phyloP scores from a whole-genome alignment of 164 flowering plant genomes.

The Magnolia officinalis region DNA sequence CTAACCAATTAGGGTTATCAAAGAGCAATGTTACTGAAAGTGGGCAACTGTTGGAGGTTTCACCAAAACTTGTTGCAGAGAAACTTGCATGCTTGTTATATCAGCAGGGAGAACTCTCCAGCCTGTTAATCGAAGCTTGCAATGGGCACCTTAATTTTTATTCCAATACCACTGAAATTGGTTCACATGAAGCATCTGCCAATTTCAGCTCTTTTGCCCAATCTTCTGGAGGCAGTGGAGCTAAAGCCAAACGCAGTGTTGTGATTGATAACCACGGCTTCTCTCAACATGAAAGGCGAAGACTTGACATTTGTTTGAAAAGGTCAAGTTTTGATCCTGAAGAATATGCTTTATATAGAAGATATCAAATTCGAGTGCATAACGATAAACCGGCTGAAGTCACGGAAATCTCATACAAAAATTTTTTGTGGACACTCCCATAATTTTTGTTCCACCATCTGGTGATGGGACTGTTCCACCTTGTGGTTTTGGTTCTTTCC shows the following conservation, averaged over 20 bases:
- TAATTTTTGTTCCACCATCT: conserved; percentile 59
- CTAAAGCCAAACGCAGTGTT: conserved; percentile 20
- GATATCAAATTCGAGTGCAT: conserved; percentile 79
- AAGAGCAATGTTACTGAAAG: conserved; percentile 18
- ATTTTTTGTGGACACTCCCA: conserved; percentile 82
- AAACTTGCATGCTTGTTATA: conserved; percentile 37
- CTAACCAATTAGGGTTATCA: conserved; percentile 5
- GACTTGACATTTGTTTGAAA: conserved; percentile 71
- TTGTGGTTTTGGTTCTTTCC: conserved; percentile 98
- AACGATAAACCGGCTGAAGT: conserved; percentile 66
- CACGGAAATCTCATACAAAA: conserved; percentile 60
- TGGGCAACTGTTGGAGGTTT: conserved; percentile 18
- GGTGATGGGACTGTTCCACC: conserved; percentile 62
- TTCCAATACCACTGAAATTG: conserved; percentile 24
- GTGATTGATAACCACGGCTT: conserved; percentile 20
- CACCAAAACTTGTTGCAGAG: conserved; percentile 60
- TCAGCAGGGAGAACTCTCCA: conserved; percentile 26
- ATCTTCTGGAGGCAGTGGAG: conserved; percentile 18
- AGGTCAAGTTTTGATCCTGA: conserved; percentile 81
- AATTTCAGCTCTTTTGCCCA: conserved; percentile 12
- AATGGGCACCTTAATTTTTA: conserved; percentile 86
- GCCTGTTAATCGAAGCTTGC: conserved; percentile 60
- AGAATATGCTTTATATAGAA: conserved; percentile 75
- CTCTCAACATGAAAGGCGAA: conserved; percentile 34
- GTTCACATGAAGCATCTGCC: conserved; percentile 22